Percentiles rank a stretch among this genome's conserved stretches.
phyloP scores from a whole-genome alignment of 1,284 basidiomycete genomes.

The Tilletia indica region DNA sequence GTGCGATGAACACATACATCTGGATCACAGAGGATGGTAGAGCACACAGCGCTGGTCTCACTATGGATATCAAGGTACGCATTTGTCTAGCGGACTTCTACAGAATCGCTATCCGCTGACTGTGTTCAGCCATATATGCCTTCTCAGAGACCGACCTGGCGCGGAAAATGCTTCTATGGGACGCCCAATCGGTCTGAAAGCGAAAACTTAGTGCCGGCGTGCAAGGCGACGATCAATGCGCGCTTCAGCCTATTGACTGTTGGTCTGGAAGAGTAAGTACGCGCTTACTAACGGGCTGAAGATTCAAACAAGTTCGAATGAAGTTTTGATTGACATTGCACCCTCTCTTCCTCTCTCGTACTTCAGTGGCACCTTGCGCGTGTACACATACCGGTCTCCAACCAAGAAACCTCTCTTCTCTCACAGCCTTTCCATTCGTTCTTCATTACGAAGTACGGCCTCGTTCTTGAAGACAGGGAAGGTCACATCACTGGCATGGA shows the following conservation, averaged over 20 bases:
- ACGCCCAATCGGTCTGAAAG: neutral
- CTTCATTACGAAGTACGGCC: constrained; percentile 53
- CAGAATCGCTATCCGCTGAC: no score
- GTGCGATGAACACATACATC: constrained; percentile 47
- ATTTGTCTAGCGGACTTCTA: neutral
- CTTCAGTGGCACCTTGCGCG: constrained; percentile 52
- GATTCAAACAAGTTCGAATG: constrained; percentile 26
- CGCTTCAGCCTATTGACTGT: constrained; percentile 82
- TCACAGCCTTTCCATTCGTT: constrained; percentile 50
- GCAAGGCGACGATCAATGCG: constrained; percentile 64
- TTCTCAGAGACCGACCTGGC: constrained; percentile 27
- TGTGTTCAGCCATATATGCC: neutral
- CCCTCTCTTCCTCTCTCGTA: constrained; percentile 37
- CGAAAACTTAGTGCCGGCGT: constrained; percentile 9
- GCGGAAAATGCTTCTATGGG: constrained; percentile 40
- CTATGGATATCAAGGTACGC: constrained; percentile 27
- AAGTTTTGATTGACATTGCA: constrained; percentile 24
- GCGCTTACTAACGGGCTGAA: neutral
- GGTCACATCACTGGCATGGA: constrained; percentile 65
- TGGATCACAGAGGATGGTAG: constrained; percentile 48
- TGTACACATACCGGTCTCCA: constrained; percentile 34
- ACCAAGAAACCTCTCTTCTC: constrained; percentile 32
- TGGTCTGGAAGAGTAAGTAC: constrained; percentile 69
- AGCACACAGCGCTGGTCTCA: constrained; percentile 37
- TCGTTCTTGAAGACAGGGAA: constrained; percentile 63